Evolutionary conservation across 495 filamentous ascomycete genomes (phyloP), one percentile per base, ranked within the genome.

Genomic region (Aspergillus sclerotiicarbonarius): DNA sequence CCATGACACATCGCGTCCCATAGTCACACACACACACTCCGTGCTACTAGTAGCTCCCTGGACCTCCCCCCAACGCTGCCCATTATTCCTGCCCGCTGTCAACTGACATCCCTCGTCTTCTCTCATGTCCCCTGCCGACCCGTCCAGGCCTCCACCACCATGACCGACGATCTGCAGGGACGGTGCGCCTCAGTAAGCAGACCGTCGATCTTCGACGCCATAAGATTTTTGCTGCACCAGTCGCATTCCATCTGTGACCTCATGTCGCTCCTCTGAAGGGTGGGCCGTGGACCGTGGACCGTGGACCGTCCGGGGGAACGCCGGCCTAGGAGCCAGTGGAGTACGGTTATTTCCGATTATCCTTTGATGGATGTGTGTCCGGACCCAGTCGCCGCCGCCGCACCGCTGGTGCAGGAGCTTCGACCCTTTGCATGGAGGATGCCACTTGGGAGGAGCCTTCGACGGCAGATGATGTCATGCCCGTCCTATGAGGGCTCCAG

Each of bases 191-290:
- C 37, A 29, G 31, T 51, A 13, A 53, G 31, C 13, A 21, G 20
- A 8, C 16, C 44, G 43, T 47, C 58, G 46, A 49, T 50, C 47
- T 16, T 48, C 39, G 19, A 35, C 20, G 39, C 47, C 52, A 41
- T 48, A 21, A 41, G 47, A 20, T 41, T 29, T 35, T 37, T 39
- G 7, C 20, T 44, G 33, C 5, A 5, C 46, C 46, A 50, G 46
- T 57, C 16, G 35, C 33, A 59, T 48, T 45, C 8, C 49, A 62
- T 58, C 57, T 60, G 70, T 75, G 70, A 75, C 68, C 69, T 73
- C 72, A 75, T 71, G 56, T 30, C 50, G 54, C 41, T 53, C 44
- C 47, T 45, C 19, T 35, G 30, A 47, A 46, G 45, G 60, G 61
- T 51, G 57, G 21, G 47, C 21, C 49, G 21, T 62, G 56, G 58